A percentile compares a stretch with the other conserved stretches of the same genome.
Conservation (phyloP, 768 basidiomycete species). For the Asterophora parasitica region DNA sequence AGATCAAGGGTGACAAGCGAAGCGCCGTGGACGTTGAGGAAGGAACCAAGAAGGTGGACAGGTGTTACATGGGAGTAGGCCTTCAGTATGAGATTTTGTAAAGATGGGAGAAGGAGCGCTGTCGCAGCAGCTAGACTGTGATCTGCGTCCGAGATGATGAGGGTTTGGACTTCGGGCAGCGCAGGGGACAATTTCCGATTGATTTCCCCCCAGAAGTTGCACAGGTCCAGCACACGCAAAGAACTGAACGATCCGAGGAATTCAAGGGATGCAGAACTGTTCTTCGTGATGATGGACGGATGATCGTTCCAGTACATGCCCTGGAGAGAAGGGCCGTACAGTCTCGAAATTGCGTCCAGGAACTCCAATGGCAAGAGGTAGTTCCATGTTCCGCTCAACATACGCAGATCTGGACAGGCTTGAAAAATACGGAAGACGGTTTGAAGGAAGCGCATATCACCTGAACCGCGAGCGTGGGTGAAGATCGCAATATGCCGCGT, state of each 20-base stretch:
- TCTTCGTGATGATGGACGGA: slow-evolving; percentile 11
- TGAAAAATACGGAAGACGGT: slow-evolving; percentile 40
- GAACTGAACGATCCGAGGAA: slow-evolving; percentile 37
- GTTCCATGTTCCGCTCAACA: slow-evolving; percentile 45
- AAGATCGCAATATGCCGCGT: slow-evolving; percentile 44
- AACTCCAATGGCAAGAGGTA: slow-evolving; percentile 40
- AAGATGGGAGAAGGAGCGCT: slow-evolving; percentile 35
- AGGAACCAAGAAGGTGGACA: slow-evolving; percentile 25
- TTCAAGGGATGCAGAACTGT: slow-evolving; percentile 25
- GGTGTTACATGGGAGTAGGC: slow-evolving; percentile 17
- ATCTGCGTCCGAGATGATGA: slow-evolving; percentile 37
- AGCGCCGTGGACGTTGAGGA: slow-evolving; percentile 39
- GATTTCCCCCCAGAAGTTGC: slow-evolving; percentile 31
- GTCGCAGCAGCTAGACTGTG: slow-evolving; percentile 35
- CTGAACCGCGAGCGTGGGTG: slow-evolving; percentile 39
- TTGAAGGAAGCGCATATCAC: slow-evolving; percentile 33
- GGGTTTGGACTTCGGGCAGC: slow-evolving; percentile 37
- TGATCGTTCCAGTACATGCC: slow-evolving; percentile 43
- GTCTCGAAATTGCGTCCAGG: slow-evolving; percentile 32
- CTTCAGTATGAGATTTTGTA: slow-evolving; percentile 39
- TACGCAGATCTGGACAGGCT: slow-evolving; percentile 39
- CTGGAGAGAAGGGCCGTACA: slow-evolving; percentile 37
- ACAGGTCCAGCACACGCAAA: slow-evolving; percentile 43
- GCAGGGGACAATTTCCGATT: slow-evolving; percentile 18
- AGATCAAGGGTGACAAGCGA: slow-evolving; percentile 38